phyloP scores from a whole-genome alignment of 306 rosid genomes.

The Prunus armeniaca region DNA sequence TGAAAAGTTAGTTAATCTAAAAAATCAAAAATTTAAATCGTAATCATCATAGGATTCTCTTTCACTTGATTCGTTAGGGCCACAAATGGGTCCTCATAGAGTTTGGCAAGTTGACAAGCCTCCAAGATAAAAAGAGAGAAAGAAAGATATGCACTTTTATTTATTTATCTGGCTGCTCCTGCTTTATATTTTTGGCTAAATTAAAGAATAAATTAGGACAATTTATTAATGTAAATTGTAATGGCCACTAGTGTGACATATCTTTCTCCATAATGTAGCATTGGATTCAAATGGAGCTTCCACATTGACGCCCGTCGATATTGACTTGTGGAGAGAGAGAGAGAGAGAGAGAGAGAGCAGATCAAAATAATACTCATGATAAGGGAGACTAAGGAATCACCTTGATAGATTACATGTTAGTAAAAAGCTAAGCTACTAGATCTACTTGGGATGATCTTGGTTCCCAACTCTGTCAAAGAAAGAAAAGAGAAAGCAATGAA shows the following conservation, averaged over 20 bases:
- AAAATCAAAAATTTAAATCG: background rate
- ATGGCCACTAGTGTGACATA: slow-evolving; percentile 64
- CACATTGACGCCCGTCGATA: slow-evolving; percentile 47
- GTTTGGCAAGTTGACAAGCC: slow-evolving; percentile 10
- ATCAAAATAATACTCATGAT: slow-evolving; percentile 59
- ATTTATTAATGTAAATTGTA: slow-evolving; percentile 42
- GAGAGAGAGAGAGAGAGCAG: slow-evolving; percentile 37
- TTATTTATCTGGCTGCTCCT: background rate
- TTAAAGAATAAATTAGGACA: background rate
- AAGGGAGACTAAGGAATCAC: slow-evolving; percentile 60
- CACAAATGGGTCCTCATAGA: slow-evolving; percentile 4
- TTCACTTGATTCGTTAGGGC: slow-evolving; percentile 24
- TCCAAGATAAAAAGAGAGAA: background rate
- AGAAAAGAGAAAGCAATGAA: slow-evolving; percentile 20
- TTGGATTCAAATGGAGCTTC: slow-evolving; percentile 49
- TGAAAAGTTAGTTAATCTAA: slow-evolving; percentile 8
- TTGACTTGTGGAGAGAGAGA: slow-evolving; percentile 41
- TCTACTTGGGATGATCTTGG: slow-evolving; percentile 59
- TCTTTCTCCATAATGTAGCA: slow-evolving; percentile 28
- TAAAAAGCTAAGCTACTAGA: slow-evolving; percentile 59
- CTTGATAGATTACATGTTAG: slow-evolving; percentile 59
- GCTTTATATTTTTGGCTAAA: background rate
- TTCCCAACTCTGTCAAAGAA: slow-evolving; percentile 36
- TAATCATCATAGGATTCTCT: slow-evolving; percentile 55
- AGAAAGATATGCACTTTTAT: background rate